Evolutionary conservation across 495 filamentous ascomycete species (phyloP), one percentile per base, ranked within the genome.

Genomic region (Neurospora sp.): DNA sequence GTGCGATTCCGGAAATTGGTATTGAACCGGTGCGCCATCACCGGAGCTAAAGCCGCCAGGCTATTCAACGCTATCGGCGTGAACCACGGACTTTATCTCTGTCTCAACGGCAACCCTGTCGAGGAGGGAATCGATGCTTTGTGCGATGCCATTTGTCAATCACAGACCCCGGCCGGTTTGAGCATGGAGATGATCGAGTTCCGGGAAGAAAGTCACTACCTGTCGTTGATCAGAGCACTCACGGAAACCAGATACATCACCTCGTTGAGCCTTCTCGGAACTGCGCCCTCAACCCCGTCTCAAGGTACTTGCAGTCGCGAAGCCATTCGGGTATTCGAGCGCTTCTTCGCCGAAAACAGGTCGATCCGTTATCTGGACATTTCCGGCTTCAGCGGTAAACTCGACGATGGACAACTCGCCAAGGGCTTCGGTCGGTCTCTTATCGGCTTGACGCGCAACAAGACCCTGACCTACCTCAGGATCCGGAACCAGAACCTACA

Each of bases 171-270:
- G 5, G 85, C 89, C 22, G 89, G 89, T 73, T 78, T 99, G 31
- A 90, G 89, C 27, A 90, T 99, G 85, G 87, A 91, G 72, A 92
- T 95, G 89, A 88, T 98, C 35, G 94, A 97, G 77, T 97, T 85
- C 78, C 86, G 90, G 71, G 88, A 91, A 73, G 93, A 96, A 78
- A 82, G 85, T 12, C 88, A 90, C 74, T 98, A 96, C 78, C 88
- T 91, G 69, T 82, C 89, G 68, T 84, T 99, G 42, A 82, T 96
- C 14, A 82, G 87, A 68, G 92, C 96, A 2, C 80, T 98, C 69
- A 87, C 89, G 3, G 81, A 84, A 31, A 97, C 97, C 74, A 90
- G 84, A 35, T 90, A 92, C 8, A 88, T 97, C 71, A 84, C 85
- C 44, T 91, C 88, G 71, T 83, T 99, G n/a, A 94, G 96, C 81